These are phyloP conservation scores for Telfairia occidentalis DNA, from an alignment of 331 rosid species.

Conservation along the genomic window DNA sequence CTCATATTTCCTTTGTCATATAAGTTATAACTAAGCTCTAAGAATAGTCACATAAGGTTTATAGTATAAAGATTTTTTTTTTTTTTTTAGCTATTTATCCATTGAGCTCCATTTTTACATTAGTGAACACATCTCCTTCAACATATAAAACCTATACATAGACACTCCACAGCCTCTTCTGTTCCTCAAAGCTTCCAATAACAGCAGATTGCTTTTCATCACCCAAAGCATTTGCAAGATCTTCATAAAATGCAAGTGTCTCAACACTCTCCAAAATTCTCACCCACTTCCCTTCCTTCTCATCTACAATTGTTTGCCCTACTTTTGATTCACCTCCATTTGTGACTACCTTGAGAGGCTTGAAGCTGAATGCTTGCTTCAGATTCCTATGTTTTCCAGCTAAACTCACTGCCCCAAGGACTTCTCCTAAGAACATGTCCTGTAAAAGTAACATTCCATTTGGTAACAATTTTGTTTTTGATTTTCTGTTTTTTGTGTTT, in stretches of 20 bases:
- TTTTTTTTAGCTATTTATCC: no score
- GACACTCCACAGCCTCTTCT: slow-evolving; percentile 40
- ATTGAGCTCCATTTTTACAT: not conserved
- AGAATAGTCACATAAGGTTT: not conserved
- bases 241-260: slow-evolving; percentile 22
- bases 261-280: slow-evolving; percentile 39
- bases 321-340: slow-evolving; percentile 40
- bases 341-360: slow-evolving; percentile 36
- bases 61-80: no score
- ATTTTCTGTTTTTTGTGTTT: not conserved
- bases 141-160: not conserved
- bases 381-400: slow-evolving; percentile 24
- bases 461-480: not conserved
- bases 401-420: slow-evolving; percentile 55
- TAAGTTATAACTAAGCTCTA: not conserved
- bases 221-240: slow-evolving; percentile 39
- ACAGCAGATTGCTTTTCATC: slow-evolving; percentile 51
- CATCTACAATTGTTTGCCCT: slow-evolving; percentile 45
- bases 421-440: slow-evolving; percentile 71
- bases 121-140: not conserved
- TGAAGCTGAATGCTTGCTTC: slow-evolving; percentile 26
- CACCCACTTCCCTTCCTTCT: slow-evolving; percentile 40
- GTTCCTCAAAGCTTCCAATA: slow-evolving; percentile 59
- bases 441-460: slow-evolving; percentile 38
- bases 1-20: not conserved